Evolutionary conservation across 768 basidiomycete genomes (phyloP), one percentile per base, ranked within the genome.

Genomic region (Tulasnella sp.): DNA sequence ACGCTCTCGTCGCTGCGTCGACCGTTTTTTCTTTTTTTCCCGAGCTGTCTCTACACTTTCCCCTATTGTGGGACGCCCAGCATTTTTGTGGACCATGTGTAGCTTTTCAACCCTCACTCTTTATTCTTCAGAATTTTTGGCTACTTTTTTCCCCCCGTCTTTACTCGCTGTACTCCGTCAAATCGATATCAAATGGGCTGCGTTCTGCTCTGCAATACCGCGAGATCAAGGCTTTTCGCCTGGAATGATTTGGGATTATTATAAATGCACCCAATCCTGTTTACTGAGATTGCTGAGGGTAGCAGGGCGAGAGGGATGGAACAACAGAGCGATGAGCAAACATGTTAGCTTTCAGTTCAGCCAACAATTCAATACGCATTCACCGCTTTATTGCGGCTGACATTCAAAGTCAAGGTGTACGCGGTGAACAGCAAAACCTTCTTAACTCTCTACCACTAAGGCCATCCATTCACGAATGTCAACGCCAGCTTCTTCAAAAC

Each of bases 401-500:
- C 54, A 58, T 2, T 29, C 25, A 58, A 12, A n/a, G 25, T 29
- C 54, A 58, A 8, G n/a, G 54, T n/a, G 54, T 25, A 58, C 22
- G 7, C 54, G 22, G n/a, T 29, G 29, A 58, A 58, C 4, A 58
- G 22, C 54, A 29, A 29, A 29, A 29, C 17, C 5, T n/a, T n/a
- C n/a, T 58, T 25, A 29, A n/a, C 25, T 58, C n/a, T 45, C 14
- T 45, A 4, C 42, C 14, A 45, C 42, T 45, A 39, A 39, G 39
- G 12, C 39, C 15, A 42, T 45, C 9, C 3, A 17, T 19, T 14
- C 14, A n/a, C 31, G 19, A 54, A 76, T 76, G 58, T 76, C 74
- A 14, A 25, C 74, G 37, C 34, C 74, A 14, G 58, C 58, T n/a
- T 39, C 74, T 11, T 76, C 74, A 36, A 64, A 76, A 70, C 74